Base-by-base conservation (phyloP, 1,284 basidiomycete species). In the Tetrapyrgos nigripes region DNA sequence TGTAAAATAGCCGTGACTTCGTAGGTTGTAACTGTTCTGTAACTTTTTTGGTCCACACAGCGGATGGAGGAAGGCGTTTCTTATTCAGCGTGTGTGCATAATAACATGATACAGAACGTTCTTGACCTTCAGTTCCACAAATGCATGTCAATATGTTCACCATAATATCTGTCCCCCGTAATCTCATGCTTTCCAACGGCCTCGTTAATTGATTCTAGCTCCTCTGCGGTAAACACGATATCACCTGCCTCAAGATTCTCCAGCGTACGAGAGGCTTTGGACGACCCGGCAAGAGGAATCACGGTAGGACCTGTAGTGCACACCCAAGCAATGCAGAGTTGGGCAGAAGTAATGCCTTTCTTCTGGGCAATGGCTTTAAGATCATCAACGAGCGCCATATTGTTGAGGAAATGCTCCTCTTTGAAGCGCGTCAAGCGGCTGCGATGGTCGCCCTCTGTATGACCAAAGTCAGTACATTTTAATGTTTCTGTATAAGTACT, bases 311-410 rank as follows among this genome's bases (percentile, higher is more conserved):
- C 81, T 48, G 80, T 76, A 2, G 75, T 68, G 21, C 74, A 67
- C 9, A 89, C 77, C 86, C 87, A 91, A 0, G 88, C 86, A 40
- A 91, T 75, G 37, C 80, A 78, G 13, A 91, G 73, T 69, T 90
- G 87, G 0, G 82, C 81, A 0, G 83, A 71, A 0, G 83, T 83
- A 28, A 84, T 68, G 1, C 76, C 76, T 70, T 83, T 84, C 66
- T 75, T 77, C 46, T 71, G 66, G 0, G 85, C 84, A 31, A 88
- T 72, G 14, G 64, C 70, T 35, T 77, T 67, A 40, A 86, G 66
- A 11, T 67, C 67, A 17, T 86, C 77, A 1, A 86, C 84, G 21
- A 90, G 72, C 40, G 78, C 72, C 55, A 85, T 66, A 71, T 91
- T 91, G 65, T 83, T 74, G 48, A 78, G 73, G 60, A 87, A 80